phyloP scores from a whole-genome alignment of 2,329 filamentous ascomycete genomes.

The Phialocephala subalpina region DNA sequence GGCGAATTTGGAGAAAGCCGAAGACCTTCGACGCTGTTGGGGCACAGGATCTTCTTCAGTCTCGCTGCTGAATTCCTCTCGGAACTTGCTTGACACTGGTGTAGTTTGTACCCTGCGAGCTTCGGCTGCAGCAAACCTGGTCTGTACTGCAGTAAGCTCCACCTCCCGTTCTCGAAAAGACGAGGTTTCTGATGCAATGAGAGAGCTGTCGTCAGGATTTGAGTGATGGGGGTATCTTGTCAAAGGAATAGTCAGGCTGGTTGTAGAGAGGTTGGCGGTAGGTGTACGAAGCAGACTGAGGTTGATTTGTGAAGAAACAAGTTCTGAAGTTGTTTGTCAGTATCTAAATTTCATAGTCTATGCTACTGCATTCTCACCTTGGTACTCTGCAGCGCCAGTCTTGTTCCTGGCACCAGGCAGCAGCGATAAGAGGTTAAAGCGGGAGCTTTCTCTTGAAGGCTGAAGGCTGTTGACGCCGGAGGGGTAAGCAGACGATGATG shows the following conservation, averaged over 20 bases:
- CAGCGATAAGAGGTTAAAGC: conserved; percentile 31
- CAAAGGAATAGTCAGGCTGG: conserved; percentile 27
- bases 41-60: conserved; percentile 6
- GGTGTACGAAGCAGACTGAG: conserved; percentile 16
- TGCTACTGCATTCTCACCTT: neutral
- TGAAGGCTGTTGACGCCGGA: conserved; percentile 34
- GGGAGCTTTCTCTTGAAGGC: conserved; percentile 36
- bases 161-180: conserved; percentile 40
- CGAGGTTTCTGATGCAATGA: conserved; percentile 39
- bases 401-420: conserved; percentile 23
- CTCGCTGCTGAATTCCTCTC: conserved; percentile 40
- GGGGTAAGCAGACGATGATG: conserved; percentile 38
- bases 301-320: conserved; percentile 1
- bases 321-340: conserved; percentile 2
- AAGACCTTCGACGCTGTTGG: conserved; percentile 26
- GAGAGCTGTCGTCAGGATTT: conserved; percentile 36
- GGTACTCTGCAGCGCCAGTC: conserved; percentile 7
- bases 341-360: neutral
- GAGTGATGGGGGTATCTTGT: conserved; percentile 24
- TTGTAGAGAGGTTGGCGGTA: conserved; percentile 27
- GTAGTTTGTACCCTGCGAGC: conserved; percentile 31
- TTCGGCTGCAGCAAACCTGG: conserved; percentile 35
- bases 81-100: conserved; percentile 42
- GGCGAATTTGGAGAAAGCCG: conserved; percentile 29
- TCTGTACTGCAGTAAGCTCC: conserved; percentile 36